A percentile compares a stretch with the other conserved stretches of the same genome.
phyloP scores from a whole-genome alignment of 345 rosid species.

The Trapa bicornis region DNA sequence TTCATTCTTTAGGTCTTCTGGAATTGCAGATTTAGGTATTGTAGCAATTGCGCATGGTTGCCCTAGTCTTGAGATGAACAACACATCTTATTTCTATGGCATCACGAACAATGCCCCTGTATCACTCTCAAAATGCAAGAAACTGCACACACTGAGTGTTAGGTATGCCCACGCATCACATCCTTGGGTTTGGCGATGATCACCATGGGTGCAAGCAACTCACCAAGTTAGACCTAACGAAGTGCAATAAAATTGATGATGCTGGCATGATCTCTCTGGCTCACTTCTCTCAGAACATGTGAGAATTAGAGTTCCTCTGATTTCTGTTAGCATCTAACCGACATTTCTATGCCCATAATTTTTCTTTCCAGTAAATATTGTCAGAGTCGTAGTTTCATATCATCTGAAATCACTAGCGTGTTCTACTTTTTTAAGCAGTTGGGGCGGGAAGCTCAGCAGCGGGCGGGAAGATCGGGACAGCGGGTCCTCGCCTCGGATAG shows the following conservation, averaged over 20 bases:
- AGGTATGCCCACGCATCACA: conserved; percentile 54
- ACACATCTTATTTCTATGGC: conserved; percentile 44
- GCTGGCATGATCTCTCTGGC: conserved; percentile 53
- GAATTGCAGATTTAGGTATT: conserved; percentile 43
- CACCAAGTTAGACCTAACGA: conserved; percentile 48
- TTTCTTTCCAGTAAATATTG: no score
- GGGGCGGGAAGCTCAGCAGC: no score
- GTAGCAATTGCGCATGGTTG: conserved; percentile 43
- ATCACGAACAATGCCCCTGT: conserved; percentile 35
- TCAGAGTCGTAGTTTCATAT: no score
- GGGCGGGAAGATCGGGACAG: no score
- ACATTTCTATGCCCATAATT: no score
- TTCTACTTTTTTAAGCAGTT: no score
- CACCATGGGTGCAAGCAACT: conserved; percentile 54
- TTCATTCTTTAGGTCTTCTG: conserved; percentile 35
- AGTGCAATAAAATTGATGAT: conserved; percentile 45
- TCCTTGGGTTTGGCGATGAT: conserved; percentile 54
- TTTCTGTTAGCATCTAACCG: background rate
- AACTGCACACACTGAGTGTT: conserved; percentile 42
- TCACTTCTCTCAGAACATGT: conserved; percentile 62
- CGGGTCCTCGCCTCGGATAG: no score
- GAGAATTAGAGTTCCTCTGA: background rate
- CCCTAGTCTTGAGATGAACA: conserved; percentile 35
- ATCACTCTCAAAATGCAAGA: conserved; percentile 37
- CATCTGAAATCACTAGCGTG: no score